Evolutionary conservation across 176 grass and related monocot species (phyloP).

Genomic region (Carex pumila): DNA sequence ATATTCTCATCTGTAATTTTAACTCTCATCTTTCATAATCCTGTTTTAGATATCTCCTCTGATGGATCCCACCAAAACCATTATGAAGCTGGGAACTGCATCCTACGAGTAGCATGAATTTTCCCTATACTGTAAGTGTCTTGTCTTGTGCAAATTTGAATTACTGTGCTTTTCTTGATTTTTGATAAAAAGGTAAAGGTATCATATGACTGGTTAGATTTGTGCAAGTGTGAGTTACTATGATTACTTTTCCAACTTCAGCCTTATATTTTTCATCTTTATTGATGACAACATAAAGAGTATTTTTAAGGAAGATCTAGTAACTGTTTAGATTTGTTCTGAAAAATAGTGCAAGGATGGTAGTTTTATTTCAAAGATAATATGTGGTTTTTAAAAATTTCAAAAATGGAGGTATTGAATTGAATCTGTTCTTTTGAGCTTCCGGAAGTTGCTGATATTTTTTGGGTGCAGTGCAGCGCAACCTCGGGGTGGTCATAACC

Average conservation of each 20-base stretch:
- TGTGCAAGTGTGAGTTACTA: too few species aligned
- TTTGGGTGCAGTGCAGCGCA: slow-evolving; percentile 67
- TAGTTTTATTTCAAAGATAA: background rate
- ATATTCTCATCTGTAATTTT: too few species aligned
- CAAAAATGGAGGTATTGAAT: background rate
- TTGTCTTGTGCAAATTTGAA: too few species aligned
- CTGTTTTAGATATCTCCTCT: too few species aligned
- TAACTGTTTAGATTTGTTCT: background rate
- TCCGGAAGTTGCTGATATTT: slow-evolving; percentile 14
- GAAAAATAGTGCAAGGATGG: background rate
- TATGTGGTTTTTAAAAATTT: background rate
- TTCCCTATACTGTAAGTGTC: too few species aligned
- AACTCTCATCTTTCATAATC: too few species aligned
- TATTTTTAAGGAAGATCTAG: background rate
- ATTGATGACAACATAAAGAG: background rate
- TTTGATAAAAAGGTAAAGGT: too few species aligned
- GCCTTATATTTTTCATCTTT: background rate
- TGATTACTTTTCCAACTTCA: background rate
- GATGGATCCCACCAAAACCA: too few species aligned
- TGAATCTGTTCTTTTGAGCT: background rate
- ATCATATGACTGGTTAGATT: too few species aligned
- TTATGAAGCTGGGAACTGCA: too few species aligned
- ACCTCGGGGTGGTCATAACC: slow-evolving; percentile 74
- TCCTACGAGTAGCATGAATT: too few species aligned
- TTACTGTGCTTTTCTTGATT: too few species aligned